Percentiles rank a stretch among this genome's conserved stretches.
phyloP scores from a whole-genome alignment of 331 rosid species.

The Arachis monticola region DNA sequence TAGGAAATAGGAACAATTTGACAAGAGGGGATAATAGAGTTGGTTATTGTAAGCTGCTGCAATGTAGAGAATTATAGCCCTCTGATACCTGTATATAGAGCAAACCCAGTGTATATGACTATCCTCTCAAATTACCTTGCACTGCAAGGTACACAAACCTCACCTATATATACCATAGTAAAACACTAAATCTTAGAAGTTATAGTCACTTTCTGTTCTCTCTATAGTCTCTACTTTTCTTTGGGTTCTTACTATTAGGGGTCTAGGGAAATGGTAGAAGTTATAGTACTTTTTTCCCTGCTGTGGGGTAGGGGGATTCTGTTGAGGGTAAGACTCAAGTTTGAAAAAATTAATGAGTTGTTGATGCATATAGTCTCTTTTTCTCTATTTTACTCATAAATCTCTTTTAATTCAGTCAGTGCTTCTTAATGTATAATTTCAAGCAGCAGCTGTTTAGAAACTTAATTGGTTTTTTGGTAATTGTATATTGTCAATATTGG shows the following conservation, averaged over 20 bases:
- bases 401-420: slow-evolving; percentile 3
- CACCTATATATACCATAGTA: too few relatives aligned
- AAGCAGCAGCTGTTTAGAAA: slow-evolving; percentile 1
- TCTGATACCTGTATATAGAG: too few relatives aligned
- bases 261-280: slow-evolving; percentile 2
- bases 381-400: neutral
- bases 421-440: slow-evolving; percentile 7
- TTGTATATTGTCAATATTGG: slow-evolving; percentile 4
- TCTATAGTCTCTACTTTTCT: too few relatives aligned
- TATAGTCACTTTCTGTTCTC: too few relatives aligned
- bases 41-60: too few relatives aligned
- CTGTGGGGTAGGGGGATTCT: neutral
- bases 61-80: too few relatives aligned
- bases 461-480: neutral
- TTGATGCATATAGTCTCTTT: too few relatives aligned
- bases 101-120: too few relatives aligned
- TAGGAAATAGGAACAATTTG: slow-evolving; percentile 1
- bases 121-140: too few relatives aligned
- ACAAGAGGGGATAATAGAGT: neutral
- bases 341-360: neutral
- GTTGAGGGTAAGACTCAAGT: neutral
- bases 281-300: neutral
- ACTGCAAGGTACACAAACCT: too few relatives aligned
- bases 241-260: too few relatives aligned
- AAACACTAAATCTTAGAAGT: too few relatives aligned